A percentile compares a stretch with the other conserved stretches of the same genome.
Evolutionary conservation across 208 protist genomes (phyloP).

Genomic region (Tetramitus jugosus): DNA sequence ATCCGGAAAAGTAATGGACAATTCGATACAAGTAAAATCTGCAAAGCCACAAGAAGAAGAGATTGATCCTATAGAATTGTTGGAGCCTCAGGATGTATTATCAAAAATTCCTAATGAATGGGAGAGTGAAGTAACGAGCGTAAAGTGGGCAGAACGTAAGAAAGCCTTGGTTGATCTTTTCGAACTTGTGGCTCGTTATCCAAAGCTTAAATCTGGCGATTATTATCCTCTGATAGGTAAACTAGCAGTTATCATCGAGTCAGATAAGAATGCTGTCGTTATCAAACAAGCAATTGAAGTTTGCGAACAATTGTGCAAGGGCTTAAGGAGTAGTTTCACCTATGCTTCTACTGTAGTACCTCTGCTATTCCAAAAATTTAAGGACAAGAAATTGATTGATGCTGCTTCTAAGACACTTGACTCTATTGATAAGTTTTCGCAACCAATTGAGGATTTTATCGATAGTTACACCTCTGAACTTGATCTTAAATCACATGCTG

Average conservation of each 20-base stretch:
- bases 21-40: too few species aligned
- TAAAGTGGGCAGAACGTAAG: background rate
- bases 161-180: background rate
- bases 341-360: background rate
- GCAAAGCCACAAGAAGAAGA: too few species aligned
- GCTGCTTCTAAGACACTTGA: background rate
- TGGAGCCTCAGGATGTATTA: too few species aligned
- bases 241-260: background rate
- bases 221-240: background rate
- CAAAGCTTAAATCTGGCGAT: background rate
- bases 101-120: too few species aligned
- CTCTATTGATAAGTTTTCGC: too few species aligned
- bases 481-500: background rate
- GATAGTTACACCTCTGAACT: background rate
- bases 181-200: background rate
- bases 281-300: background rate
- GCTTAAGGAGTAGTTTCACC: background rate
- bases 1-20: too few species aligned
- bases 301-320: background rate
- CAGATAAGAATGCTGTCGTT: conserved; percentile 12
- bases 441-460: too few species aligned
- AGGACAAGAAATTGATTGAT: conserved; percentile 18
- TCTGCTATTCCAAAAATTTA: background rate
- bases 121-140: background rate
- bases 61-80: too few species aligned